These are phyloP conservation scores for Pseudonitzschia pungens DNA, from an alignment of 108 stramenopile genomes.

Conservation along the genomic window DNA sequence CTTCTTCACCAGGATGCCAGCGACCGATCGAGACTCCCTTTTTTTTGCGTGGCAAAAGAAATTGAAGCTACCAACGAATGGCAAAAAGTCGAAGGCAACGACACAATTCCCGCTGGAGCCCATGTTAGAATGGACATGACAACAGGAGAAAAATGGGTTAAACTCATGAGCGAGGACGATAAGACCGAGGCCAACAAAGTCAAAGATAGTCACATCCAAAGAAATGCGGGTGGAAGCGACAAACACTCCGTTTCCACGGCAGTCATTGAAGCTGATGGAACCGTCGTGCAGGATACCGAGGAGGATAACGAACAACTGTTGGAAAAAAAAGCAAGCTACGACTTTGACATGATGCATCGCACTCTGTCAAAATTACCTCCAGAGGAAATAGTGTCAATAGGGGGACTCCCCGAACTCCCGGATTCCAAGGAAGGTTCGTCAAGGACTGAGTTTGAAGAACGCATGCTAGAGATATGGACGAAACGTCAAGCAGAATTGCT, in stretches of 20 bases:
- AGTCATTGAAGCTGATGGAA: conserved; percentile 23
- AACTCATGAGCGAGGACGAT: conserved; percentile 47
- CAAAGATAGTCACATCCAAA: conserved; percentile 29
- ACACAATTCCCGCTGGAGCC: conserved; percentile 75
- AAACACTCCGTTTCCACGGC: conserved; percentile 16
- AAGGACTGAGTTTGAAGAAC: conserved; percentile 50
- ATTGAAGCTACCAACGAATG: conserved; percentile 70
- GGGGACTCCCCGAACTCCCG: conserved; percentile 60
- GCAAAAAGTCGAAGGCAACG: conserved; percentile 67
- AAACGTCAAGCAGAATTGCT: conserved; percentile 67
- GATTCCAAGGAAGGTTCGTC: conserved; percentile 29
- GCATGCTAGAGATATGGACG: conserved; percentile 80
- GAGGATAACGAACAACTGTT: not conserved
- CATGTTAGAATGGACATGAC: conserved; percentile 81
- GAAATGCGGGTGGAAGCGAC: not conserved
- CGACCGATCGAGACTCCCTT: conserved; percentile 1
- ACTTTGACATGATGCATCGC: conserved; percentile 86
- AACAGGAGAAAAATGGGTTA: conserved; percentile 86
- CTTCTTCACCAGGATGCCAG: not conserved
- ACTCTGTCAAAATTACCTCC: conserved; percentile 68
- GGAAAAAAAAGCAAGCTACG: conserved; percentile 26
- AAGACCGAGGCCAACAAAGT: conserved; percentile 24
- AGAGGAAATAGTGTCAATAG: conserved; percentile 75
- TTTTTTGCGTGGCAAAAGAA: conserved; percentile 47
- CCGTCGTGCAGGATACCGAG: not conserved